These are phyloP conservation scores for Xylariaceae sp. DNA, from an alignment of 2,329 filamentous ascomycete species.

Conservation along the genomic window DNA sequence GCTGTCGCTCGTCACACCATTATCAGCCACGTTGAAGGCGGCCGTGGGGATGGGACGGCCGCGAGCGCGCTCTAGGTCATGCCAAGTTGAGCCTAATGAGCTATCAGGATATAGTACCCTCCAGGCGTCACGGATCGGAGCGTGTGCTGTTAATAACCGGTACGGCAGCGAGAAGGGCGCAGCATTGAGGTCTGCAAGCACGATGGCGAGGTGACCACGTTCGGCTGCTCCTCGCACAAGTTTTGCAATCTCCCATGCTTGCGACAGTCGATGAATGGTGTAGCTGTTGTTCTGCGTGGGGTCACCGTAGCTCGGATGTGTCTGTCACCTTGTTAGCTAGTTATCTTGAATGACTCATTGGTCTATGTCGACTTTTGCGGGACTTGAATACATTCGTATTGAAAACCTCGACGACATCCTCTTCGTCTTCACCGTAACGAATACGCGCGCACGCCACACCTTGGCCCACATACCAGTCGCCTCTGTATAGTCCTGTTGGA, in stretches of 20 bases:
- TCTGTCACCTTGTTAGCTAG: constrained; percentile 42
- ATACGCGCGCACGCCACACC: constrained; percentile 87
- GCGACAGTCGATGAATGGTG: constrained; percentile 85
- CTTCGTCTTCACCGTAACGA: constrained; percentile 67
- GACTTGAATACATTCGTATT: constrained; percentile 73
- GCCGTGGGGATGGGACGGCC: constrained; percentile 74
- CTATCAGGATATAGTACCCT: constrained; percentile 82
- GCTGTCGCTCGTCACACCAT: constrained; percentile 88
- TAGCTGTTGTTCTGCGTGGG: constrained; percentile 80
- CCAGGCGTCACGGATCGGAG: constrained; percentile 84
- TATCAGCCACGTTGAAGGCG: constrained; percentile 76
- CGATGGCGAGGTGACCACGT: constrained; percentile 82
- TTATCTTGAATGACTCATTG: not conserved
- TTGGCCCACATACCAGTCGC: constrained; percentile 97
- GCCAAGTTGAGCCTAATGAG: constrained; percentile 75
- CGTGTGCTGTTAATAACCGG: constrained; percentile 78
- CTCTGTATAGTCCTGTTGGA: constrained; percentile 90
- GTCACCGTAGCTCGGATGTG: constrained; percentile 84
- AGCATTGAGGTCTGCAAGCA: constrained; percentile 96
- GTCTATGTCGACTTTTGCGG: not conserved
- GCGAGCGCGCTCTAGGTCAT: constrained; percentile 71
- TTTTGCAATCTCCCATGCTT: constrained; percentile 95
- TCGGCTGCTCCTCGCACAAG: constrained; percentile 82
- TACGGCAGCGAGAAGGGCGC: constrained; percentile 86
- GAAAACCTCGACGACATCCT: constrained; percentile 84